Percentiles rank a stretch among this genome's conserved stretches.
Evolutionary conservation across 495 filamentous ascomycete genomes (phyloP).

Genomic region (Penicillium samsonianum): DNA sequence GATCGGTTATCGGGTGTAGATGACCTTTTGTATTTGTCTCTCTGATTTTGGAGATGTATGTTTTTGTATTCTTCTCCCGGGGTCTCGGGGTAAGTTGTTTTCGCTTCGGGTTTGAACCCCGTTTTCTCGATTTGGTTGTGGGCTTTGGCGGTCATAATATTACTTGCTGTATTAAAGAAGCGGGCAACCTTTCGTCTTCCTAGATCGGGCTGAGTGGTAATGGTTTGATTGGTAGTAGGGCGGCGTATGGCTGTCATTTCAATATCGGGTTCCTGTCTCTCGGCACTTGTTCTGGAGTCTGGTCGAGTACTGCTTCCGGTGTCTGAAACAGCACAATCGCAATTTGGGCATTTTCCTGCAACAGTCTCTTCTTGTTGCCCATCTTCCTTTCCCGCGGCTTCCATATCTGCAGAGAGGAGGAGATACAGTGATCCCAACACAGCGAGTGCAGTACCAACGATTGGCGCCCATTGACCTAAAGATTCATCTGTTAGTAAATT

Average conservation of each 20-base stretch:
- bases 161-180: constrained; percentile 32
- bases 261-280: not conserved
- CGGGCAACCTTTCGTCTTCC: constrained; percentile 44
- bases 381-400: constrained; percentile 21
- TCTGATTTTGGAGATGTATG: constrained; percentile 17
- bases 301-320: not conserved
- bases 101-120: constrained; percentile 44
- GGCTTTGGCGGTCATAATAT: constrained; percentile 42
- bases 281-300: not conserved
- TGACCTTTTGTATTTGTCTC: constrained; percentile 36
- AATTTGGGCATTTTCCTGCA: constrained; percentile 10
- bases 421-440: constrained; percentile 56
- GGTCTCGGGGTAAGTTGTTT: constrained; percentile 50
- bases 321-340: constrained; percentile 3
- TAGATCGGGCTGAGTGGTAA: constrained; percentile 21
- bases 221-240: constrained; percentile 17
- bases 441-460: constrained; percentile 56
- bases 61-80: constrained; percentile 53
- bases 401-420: constrained; percentile 39
- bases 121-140: constrained; percentile 45
- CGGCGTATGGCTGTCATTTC: constrained; percentile 12
- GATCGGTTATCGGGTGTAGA: constrained; percentile 26
- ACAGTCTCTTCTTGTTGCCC: not conserved
- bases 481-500: not conserved
- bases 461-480: constrained; percentile 56